phyloP scores from a whole-genome alignment of 495 filamentous ascomycete genomes.

The Neurospora pannonica region DNA sequence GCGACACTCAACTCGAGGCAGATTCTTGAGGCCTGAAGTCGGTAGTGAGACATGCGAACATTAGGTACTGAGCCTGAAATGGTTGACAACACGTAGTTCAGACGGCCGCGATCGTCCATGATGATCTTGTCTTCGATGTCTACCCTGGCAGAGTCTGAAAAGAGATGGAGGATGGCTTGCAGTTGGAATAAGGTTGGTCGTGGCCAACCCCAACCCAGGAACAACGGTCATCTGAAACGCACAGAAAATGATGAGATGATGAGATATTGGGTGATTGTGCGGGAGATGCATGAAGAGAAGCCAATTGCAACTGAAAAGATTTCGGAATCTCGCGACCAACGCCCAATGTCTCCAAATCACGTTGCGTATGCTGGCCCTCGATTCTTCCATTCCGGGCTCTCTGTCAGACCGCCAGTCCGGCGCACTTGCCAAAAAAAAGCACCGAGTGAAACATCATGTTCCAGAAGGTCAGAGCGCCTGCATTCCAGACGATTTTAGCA shows the following conservation, averaged over 20 bases:
- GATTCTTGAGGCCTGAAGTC: neutral
- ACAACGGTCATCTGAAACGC: neutral
- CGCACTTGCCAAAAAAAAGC: no score
- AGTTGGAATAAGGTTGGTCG: neutral
- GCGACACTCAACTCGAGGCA: neutral
- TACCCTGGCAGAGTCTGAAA: neutral
- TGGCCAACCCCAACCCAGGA: neutral
- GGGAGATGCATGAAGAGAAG: neutral
- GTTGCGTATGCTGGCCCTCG: neutral
- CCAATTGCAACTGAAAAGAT: neutral
- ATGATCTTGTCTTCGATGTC: neutral
- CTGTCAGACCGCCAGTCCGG: no score
- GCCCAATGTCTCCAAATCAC: neutral
- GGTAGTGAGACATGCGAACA: neutral
- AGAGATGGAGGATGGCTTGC: neutral
- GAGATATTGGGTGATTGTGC: neutral
- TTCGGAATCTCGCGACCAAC: neutral
- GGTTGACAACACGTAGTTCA: neutral
- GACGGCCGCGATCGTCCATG: neutral
- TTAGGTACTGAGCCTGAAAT: neutral
- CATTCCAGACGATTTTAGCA: neutral
- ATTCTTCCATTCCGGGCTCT: neutral
- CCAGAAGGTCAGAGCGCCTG: neutral
- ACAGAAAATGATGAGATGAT: neutral
- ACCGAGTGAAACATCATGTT: neutral